phyloP scores from a whole-genome alignment of 768 basidiomycete genomes.

The Macrolepiota dolichaula region DNA sequence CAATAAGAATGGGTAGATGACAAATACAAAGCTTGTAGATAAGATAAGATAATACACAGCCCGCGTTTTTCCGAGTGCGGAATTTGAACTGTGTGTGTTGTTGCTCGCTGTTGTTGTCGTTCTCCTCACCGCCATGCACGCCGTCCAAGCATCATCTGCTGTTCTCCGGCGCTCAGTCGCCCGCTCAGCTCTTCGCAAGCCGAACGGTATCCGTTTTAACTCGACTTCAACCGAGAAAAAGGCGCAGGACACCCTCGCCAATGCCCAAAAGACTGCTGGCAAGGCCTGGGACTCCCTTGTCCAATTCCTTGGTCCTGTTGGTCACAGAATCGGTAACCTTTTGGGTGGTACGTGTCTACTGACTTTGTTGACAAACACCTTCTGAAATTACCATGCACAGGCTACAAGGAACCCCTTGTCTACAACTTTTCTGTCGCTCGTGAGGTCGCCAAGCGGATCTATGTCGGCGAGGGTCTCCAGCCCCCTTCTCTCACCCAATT shows the following conservation, averaged over 20 bases:
- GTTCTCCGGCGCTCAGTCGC: slow-evolving; percentile 26
- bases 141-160: slow-evolving; percentile 20
- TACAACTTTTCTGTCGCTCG: slow-evolving; percentile 79
- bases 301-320: slow-evolving; percentile 40
- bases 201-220: slow-evolving; percentile 34
- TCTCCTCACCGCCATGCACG: slow-evolving; percentile 24
- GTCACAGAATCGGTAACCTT: slow-evolving; percentile 51
- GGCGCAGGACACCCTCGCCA: slow-evolving; percentile 61
- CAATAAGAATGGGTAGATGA: background rate
- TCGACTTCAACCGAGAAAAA: slow-evolving; percentile 55
- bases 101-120: background rate
- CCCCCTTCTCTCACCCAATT: slow-evolving; percentile 63
- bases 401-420: slow-evolving; percentile 70
- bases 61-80: slow-evolving; percentile 13
- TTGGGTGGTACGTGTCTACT: slow-evolving; percentile 41
- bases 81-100: background rate
- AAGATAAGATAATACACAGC: background rate
- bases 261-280: slow-evolving; percentile 54
- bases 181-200: slow-evolving; percentile 26
- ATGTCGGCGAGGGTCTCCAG: slow-evolving; percentile 64
- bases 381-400: too few relatives aligned
- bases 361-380: background rate
- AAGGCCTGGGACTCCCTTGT: slow-evolving; percentile 50
- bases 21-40: background rate
- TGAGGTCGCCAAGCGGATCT: slow-evolving; percentile 74